These are phyloP conservation scores for Kodamaea fungicola DNA, from an alignment of 1,139 yeast genomes.

Conservation along the genomic window DNA sequence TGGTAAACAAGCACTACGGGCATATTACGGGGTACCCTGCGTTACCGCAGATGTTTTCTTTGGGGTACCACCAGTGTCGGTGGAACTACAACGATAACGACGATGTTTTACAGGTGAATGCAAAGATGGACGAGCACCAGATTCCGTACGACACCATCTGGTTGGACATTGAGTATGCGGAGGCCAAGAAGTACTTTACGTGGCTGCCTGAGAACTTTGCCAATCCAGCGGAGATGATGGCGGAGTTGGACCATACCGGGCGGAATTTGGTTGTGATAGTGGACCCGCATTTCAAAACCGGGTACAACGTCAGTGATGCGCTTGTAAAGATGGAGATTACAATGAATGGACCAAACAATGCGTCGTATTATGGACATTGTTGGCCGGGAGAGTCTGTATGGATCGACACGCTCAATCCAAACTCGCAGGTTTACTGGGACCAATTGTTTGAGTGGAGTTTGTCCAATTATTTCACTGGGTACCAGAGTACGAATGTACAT, in stretches of 20 bases:
- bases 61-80: slow-evolving; percentile 85
- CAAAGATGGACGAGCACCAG: slow-evolving; percentile 64
- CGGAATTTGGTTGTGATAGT: slow-evolving; percentile 80
- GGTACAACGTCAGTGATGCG: slow-evolving; percentile 60
- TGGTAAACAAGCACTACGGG: slow-evolving; percentile 62
- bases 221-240: slow-evolving; percentile 65
- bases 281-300: slow-evolving; percentile 85
- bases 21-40: slow-evolving; percentile 68
- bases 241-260: slow-evolving; percentile 63
- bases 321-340: slow-evolving; percentile 36
- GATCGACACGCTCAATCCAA: slow-evolving; percentile 80
- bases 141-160: slow-evolving; percentile 93
- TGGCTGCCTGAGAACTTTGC: slow-evolving; percentile 82
- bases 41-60: slow-evolving; percentile 76
- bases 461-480: slow-evolving; percentile 38
- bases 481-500: slow-evolving; percentile 57
- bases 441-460: slow-evolving; percentile 20
- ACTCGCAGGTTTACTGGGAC: slow-evolving; percentile 61
- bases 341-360: slow-evolving; percentile 37
- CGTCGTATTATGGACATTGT: slow-evolving; percentile 77
- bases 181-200: slow-evolving; percentile 80
- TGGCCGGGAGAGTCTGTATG: slow-evolving; percentile 98
- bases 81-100: slow-evolving; percentile 93
- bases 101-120: slow-evolving; percentile 71
- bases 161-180: slow-evolving; percentile 94